Percentiles rank a stretch among this genome's conserved stretches.
Conservation (phyloP, 2,329 filamentous ascomycete genomes). For the Arthrobotrys pseudoclavata region DNA sequence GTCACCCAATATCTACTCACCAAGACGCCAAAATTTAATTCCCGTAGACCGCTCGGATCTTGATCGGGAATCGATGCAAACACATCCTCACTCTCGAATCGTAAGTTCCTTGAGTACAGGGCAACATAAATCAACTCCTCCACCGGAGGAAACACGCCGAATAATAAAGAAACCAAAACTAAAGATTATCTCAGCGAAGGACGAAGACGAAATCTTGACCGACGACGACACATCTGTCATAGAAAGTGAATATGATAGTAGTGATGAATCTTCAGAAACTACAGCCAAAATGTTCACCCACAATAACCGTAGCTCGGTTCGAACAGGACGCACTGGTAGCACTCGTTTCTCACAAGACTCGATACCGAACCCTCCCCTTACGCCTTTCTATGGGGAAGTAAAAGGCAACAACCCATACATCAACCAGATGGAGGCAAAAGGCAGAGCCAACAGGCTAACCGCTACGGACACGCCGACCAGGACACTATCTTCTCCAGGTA, state of each 20-base stretch:
- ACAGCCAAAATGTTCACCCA: conserved; percentile 16
- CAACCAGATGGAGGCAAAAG: conserved; percentile 9
- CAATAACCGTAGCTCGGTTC: conserved; percentile 39
- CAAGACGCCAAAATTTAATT: conserved; percentile 16
- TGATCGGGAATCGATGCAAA: conserved; percentile 47
- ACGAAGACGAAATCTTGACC: conserved; percentile 48
- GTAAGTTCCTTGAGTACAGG: conserved; percentile 21
- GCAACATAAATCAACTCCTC: neutral
- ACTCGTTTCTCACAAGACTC: conserved; percentile 56
- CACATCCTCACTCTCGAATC: conserved; percentile 42
- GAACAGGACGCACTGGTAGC: conserved; percentile 34
- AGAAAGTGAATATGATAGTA: conserved; percentile 42
- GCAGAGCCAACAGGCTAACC: conserved; percentile 10
- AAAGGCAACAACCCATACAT: conserved; percentile 26
- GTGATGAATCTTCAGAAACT: conserved; percentile 24
- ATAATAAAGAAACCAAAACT: conserved; percentile 2
- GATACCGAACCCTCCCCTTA: conserved; percentile 39
- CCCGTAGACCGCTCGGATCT: conserved; percentile 9
- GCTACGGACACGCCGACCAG: conserved; percentile 3
- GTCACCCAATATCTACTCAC: conserved; percentile 21
- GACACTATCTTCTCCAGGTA: conserved; percentile 38
- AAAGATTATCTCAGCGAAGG: conserved; percentile 15
- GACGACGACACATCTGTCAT: conserved; percentile 49
- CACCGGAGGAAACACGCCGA: neutral
- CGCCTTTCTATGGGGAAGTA: conserved; percentile 36